Conservation (phyloP, 352 stramenopile species). For the Globisporangium polare region DNA sequence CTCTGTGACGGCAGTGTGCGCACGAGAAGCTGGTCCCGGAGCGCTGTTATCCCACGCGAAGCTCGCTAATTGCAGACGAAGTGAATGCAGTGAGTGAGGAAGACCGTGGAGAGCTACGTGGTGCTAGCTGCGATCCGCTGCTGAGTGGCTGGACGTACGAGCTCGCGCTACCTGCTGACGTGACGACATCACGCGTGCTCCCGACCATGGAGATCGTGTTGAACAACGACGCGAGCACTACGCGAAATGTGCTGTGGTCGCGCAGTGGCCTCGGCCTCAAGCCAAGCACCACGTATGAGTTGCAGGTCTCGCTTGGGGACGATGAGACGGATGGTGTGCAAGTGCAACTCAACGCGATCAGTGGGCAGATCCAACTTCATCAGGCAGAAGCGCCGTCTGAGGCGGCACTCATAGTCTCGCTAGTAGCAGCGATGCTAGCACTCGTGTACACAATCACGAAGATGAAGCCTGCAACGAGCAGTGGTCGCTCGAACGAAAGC, state of each 20-base stretch:
- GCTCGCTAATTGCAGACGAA: not conserved
- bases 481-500: not conserved
- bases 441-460: not conserved
- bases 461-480: not conserved
- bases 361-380: not conserved
- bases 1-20: not conserved
- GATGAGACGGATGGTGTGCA: not conserved
- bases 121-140: not conserved
- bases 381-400: not conserved
- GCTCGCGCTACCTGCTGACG: not conserved
- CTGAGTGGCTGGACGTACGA: slow-evolving; percentile 2
- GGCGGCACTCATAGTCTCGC: not conserved
- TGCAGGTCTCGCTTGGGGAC: not conserved
- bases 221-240: not conserved
- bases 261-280: not conserved
- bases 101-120: not conserved
- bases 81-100: too few species aligned
- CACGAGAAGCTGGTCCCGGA: not conserved
- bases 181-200: not conserved
- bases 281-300: not conserved
- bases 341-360: not conserved
- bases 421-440: not conserved
- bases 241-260: not conserved
- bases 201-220: not conserved
- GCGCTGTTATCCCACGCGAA: not conserved